A percentile compares a stretch with the other conserved stretches of the same genome.
These are phyloP conservation scores for Dysphania ambrosioides DNA, from an alignment of 148 eudicot species.

Conservation along the genomic window DNA sequence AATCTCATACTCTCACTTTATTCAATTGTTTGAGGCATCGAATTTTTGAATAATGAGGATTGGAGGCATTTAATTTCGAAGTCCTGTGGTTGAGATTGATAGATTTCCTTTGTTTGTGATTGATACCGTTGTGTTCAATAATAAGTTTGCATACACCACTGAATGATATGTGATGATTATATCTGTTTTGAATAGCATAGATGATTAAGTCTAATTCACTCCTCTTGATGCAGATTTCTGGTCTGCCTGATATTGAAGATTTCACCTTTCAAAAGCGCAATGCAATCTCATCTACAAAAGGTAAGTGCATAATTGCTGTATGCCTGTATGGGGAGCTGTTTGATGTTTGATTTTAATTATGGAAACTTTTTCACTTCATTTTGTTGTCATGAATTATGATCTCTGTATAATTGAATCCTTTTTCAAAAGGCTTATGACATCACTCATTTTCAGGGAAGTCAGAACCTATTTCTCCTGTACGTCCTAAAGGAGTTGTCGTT, in stretches of 20 bases:
- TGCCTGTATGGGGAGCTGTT: constrained; percentile 2
- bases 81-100: background rate
- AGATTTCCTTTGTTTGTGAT: background rate
- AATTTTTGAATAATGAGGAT: background rate
- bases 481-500: constrained; percentile 13
- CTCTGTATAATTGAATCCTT: background rate
- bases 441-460: constrained; percentile 23
- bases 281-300: constrained; percentile 31
- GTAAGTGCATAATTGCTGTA: constrained; percentile 35
- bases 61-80: background rate
- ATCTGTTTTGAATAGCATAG: background rate
- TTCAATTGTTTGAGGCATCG: no score
- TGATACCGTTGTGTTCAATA: background rate
- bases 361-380: background rate
- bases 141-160: background rate
- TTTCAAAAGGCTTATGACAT: constrained; percentile 2
- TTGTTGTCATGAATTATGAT: background rate
- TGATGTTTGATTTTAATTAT: background rate
- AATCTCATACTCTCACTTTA: no score
- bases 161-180: background rate
- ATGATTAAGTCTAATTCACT: background rate
- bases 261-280: constrained; percentile 47
- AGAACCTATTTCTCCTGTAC: constrained; percentile 15
- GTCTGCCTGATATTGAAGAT: constrained; percentile 80
- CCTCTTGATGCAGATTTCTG: constrained; percentile 22